Percentiles rank a stretch among this genome's conserved stretches.
These are phyloP conservation scores for Aspergillus carlsbadensis DNA, from an alignment of 495 filamentous ascomycete genomes.

Conservation along the genomic window DNA sequence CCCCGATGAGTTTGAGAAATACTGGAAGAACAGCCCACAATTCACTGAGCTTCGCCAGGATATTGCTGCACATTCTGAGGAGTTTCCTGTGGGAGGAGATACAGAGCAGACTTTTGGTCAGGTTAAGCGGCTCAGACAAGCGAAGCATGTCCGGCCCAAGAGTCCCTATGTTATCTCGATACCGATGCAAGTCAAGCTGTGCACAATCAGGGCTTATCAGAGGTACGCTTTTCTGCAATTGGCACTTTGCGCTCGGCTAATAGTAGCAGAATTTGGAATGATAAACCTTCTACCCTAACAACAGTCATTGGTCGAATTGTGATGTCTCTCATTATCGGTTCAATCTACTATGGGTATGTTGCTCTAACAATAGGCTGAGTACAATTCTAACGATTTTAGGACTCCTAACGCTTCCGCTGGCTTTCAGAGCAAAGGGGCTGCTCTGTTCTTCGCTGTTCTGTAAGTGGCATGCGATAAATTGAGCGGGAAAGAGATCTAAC, in stretches of 20 bases:
- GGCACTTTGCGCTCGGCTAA: constrained; percentile 28
- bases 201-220: constrained; percentile 53
- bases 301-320: constrained; percentile 74
- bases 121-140: constrained; percentile 36
- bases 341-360: constrained; percentile 75
- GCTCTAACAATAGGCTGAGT: constrained; percentile 42
- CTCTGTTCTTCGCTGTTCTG: constrained; percentile 87
- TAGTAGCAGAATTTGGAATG: constrained; percentile 58
- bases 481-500: constrained; percentile 52
- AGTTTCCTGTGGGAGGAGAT: constrained; percentile 35
- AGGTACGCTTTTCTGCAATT: constrained; percentile 20
- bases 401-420: constrained; percentile 59
- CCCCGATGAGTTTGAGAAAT: constrained; percentile 64
- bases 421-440: constrained; percentile 78
- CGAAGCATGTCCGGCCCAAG: constrained; percentile 41
- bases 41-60: constrained; percentile 50
- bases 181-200: constrained; percentile 49
- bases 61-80: constrained; percentile 45
- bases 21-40: constrained; percentile 55
- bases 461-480: constrained; percentile 51
- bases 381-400: constrained; percentile 37
- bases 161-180: constrained; percentile 48
- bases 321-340: constrained; percentile 82
- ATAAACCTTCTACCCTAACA: constrained; percentile 72
- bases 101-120: constrained; percentile 32